Evolutionary conservation across 345 rosid genomes (phyloP), one percentile per base, ranked within the genome.

Genomic region (Fremontodendron californicum): DNA sequence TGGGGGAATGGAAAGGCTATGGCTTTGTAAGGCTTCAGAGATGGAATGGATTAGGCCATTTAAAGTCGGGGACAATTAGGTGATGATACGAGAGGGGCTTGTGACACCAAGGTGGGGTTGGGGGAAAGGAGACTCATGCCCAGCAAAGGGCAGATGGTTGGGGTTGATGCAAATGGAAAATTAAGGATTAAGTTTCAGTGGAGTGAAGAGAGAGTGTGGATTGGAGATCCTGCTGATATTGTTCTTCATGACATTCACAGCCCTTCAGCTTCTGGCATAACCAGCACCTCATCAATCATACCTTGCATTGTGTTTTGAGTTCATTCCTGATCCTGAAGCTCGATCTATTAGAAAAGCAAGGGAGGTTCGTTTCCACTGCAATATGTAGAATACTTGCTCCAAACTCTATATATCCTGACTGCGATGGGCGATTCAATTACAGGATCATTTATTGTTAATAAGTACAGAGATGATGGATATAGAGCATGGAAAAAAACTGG

Each of bases 71-170:
- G 98, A 94, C 82, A 85, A n/a, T n/a, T n/a, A 80, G 78, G 97
- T 93, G 73, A 89, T 85, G 83, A 93, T 93, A 39, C 84, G 86
- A 82, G 94, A 88, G 49, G 92, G 91, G 63, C 77, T 94, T 80
- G 90, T 86, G 55, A 78, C 89, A 57, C 98, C 98, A 16, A 85
- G 98, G 68, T 93, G 97, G 98, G 98, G 91, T 18, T 94, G n/a
- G 98, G 98, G 98, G 98, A 82, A 93, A 93, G 98, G 98, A 94
- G 87, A 94, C 98, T 2, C 90, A 89, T 77, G 88, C n/a, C 93
- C 33, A 94, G 98, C 84, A 91, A 88, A 83, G n/a, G n/a, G n/a
- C n/a, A n/a, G n/a, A n/a, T n/a, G n/a, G n/a, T n/a, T n/a, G n/a
- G n/a, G n/a, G n/a, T n/a, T n/a, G n/a, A n/a, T n/a, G n/a, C n/a